Evolutionary conservation across 768 basidiomycete genomes (phyloP).

Genomic region (Mycena chlorophos): DNA sequence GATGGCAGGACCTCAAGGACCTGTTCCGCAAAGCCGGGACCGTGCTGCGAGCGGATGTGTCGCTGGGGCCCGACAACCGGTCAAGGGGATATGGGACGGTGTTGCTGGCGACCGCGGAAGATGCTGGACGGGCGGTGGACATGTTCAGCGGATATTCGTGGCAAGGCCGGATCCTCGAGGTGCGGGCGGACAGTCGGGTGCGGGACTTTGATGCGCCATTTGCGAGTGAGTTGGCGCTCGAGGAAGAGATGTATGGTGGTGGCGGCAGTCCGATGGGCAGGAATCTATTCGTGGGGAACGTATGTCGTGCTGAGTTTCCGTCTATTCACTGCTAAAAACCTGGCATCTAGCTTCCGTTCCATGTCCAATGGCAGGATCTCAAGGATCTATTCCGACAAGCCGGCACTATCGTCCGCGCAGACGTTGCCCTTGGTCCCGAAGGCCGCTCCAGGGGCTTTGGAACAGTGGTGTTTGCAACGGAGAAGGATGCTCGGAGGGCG

Average conservation of each 20-base stretch:
- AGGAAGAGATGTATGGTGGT: conserved; percentile 20
- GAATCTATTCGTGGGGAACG: conserved; percentile 87
- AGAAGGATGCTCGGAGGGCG: conserved; percentile 81
- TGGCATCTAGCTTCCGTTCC: conserved; percentile 73
- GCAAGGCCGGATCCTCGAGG: conserved; percentile 91
- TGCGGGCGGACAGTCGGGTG: conserved; percentile 78
- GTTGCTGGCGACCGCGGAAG: conserved; percentile 89
- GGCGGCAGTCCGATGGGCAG: conserved; percentile 44
- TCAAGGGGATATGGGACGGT: conserved; percentile 95
- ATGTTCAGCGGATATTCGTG: conserved; percentile 97
- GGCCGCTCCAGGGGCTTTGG: conserved; percentile 92
- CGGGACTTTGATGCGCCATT: conserved; percentile 31
- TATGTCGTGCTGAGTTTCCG: conserved; percentile 40
- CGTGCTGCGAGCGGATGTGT: conserved; percentile 75
- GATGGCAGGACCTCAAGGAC: conserved; percentile 99
- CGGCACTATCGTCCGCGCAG: conserved; percentile 87
- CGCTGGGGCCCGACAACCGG: conserved; percentile 85
- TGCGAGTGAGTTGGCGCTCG: conserved; percentile 23
- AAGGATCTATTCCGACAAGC: conserved; percentile 94
- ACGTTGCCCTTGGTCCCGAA: conserved; percentile 85
- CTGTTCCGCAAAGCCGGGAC: conserved; percentile 95
- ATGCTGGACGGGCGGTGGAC: conserved; percentile 91
- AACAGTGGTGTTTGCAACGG: conserved; percentile 83
- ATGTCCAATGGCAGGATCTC: conserved; percentile 96
- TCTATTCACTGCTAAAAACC: neutral